A percentile compares a stretch with the other conserved stretches of the same genome.
Evolutionary conservation across 2,329 filamentous ascomycete species (phyloP).

Genomic region (Paecilomyces dactylethromorphus): DNA sequence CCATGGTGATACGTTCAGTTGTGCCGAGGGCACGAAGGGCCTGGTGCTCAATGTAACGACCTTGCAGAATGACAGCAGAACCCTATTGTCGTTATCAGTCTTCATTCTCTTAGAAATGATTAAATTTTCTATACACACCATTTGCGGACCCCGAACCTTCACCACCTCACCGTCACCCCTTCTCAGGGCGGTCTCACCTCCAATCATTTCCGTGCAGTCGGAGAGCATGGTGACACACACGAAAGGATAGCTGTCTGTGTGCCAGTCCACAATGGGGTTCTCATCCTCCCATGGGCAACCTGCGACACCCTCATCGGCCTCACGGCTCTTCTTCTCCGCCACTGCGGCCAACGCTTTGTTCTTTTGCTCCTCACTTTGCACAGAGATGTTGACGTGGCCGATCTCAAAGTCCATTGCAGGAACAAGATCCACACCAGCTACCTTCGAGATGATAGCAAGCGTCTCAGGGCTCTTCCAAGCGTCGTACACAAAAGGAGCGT

Average conservation of each 20-base stretch:
- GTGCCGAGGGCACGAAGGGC: slow-evolving; percentile 54
- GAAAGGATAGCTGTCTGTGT: slow-evolving; percentile 60
- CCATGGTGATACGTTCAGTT: slow-evolving; percentile 58
- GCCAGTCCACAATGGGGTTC: slow-evolving; percentile 56
- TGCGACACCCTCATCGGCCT: slow-evolving; percentile 36
- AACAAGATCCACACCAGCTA: slow-evolving; percentile 51
- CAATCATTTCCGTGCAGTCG: slow-evolving; percentile 56
- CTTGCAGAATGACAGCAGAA: slow-evolving; percentile 59
- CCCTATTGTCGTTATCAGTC: slow-evolving; percentile 39
- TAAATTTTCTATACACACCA: slow-evolving; percentile 37
- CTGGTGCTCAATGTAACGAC: slow-evolving; percentile 60
- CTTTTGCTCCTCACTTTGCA: slow-evolving; percentile 45
- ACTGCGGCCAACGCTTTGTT: slow-evolving; percentile 36
- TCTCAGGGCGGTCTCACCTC: slow-evolving; percentile 58
- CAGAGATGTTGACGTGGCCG: slow-evolving; percentile 49
- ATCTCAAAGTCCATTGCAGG: slow-evolving; percentile 51
- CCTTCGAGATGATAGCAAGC: slow-evolving; percentile 43
- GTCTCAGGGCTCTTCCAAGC: slow-evolving; percentile 52
- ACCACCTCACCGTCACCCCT: slow-evolving; percentile 48
- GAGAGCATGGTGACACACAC: slow-evolving; percentile 65
- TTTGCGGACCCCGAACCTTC: slow-evolving; percentile 54
- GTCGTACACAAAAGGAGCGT: slow-evolving; percentile 59
- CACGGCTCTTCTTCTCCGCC: slow-evolving; percentile 29
- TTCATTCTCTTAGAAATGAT: neutral
- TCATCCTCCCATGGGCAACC: slow-evolving; percentile 42